phyloP scores from a whole-genome alignment of 2,329 filamentous ascomycete species.

The Neobulgaria alba region DNA sequence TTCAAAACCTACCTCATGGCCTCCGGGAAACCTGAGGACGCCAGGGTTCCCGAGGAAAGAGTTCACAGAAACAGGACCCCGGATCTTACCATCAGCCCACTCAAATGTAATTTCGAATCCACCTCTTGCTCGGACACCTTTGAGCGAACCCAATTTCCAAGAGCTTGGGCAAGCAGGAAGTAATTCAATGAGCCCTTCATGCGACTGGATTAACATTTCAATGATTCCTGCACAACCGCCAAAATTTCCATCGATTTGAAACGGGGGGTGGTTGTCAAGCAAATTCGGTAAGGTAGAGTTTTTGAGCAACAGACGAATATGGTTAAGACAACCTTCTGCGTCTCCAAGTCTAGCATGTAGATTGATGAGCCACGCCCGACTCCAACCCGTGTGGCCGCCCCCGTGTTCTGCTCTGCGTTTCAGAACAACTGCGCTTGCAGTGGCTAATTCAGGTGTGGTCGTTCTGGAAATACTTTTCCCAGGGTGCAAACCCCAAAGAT shows the following conservation, averaged over 20 bases:
- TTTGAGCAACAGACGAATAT: conserved; percentile 33
- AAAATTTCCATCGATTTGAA: conserved; percentile 44
- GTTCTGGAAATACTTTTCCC: conserved; percentile 32
- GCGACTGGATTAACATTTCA: conserved; percentile 37
- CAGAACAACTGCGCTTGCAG: conserved; percentile 25
- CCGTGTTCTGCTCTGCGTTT: conserved; percentile 31
- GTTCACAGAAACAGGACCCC: not conserved
- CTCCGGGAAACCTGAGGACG: not conserved
- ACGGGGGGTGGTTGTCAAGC: conserved; percentile 37
- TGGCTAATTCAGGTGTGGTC: conserved; percentile 27
- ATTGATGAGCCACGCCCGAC: conserved; percentile 38
- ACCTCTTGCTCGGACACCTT: conserved; percentile 29
- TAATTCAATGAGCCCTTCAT: conserved; percentile 29
- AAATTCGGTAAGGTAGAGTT: conserved; percentile 37
- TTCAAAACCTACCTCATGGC: not conserved
- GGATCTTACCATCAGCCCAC: not conserved
- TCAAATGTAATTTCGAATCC: conserved; percentile 27
- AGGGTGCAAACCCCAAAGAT: conserved; percentile 36
- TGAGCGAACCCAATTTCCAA: conserved; percentile 30
- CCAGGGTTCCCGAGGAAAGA: not conserved
- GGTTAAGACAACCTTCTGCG: conserved; percentile 29
- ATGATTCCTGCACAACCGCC: conserved; percentile 39
- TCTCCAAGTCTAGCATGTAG: conserved; percentile 37
- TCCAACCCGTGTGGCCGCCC: conserved; percentile 40
- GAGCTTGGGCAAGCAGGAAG: conserved; percentile 32